Base-by-base conservation (phyloP, 768 basidiomycete species). In the Russula virescens region DNA sequence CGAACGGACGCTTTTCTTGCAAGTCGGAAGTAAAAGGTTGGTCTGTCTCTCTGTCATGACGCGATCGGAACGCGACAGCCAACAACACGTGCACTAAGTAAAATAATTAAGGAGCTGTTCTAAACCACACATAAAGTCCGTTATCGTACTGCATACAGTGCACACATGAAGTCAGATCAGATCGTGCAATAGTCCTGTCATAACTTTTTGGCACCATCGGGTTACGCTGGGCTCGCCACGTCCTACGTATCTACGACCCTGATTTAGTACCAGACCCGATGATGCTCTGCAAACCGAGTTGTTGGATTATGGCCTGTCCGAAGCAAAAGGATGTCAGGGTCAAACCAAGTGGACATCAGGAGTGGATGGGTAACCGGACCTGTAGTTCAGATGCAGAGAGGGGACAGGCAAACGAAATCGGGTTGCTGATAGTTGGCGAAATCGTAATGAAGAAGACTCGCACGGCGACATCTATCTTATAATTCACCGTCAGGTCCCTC, bases 391-490 rank as follows among this genome's bases (percentile, higher is more conserved):
- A 55, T 21, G 73, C 56, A 25, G 74, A 69, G 55, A 91, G 65
- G 3, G 91, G 91, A 70, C 90, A 93, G 13, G 72, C 65, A 69
- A 93, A 88, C 40, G 71, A 80, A 66, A 87, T 78, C 6, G 74
- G 73, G 66, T 86, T 86, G 55, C 78, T 81, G 69, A 93, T 77
- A 2, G 81, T 80, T 13, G 88, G 90, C 18, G 83, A 83, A 47
- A 91, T 77, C 0, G 83, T 82, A 48, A 90, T 76, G 58, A 85
- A 73, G n/a, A 89, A 68, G 18, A 91, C 78, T 40, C 79, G 79
- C 58, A 93, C 72, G n/a, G 76, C 83, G 60, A 91, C 89, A 61
- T 80, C 85, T 46, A 93, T 81, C 64, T 83, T 82, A 69, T 91
- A 91, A 35, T 82, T 69, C 28, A 94, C 77, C 0, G 72, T 75